phyloP scores from a whole-genome alignment of 768 basidiomycete genomes.

The Amyloporia xantha region DNA sequence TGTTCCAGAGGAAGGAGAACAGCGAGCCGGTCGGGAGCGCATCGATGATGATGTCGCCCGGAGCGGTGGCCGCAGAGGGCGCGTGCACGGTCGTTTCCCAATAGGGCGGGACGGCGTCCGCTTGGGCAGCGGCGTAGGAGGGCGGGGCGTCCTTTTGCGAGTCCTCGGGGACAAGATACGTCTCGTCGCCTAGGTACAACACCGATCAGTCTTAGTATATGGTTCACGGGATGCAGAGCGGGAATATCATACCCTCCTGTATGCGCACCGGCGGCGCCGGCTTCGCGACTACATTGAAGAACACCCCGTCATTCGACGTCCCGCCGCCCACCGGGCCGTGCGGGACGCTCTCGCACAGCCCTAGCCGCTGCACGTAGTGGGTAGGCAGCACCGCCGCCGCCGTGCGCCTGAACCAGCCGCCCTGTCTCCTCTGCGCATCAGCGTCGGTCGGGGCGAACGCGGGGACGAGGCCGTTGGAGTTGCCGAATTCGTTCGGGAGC shows the following conservation, averaged over 20 bases:
- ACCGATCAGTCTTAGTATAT: no score
- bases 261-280: conserved; percentile 52
- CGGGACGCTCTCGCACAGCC: conserved; percentile 33
- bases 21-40: conserved; percentile 75
- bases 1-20: conserved; percentile 88
- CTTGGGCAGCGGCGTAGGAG: conserved; percentile 85
- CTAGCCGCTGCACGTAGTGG: conserved; percentile 39
- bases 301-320: conserved; percentile 82
- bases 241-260: conserved; percentile 68
- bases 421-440: conserved; percentile 22
- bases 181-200: conserved; percentile 55
- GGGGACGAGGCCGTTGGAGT: conserved; percentile 68
- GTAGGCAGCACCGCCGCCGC: conserved; percentile 49
- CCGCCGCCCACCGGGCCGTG: conserved; percentile 56
- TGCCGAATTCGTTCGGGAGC: conserved; percentile 65
- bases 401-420: conserved; percentile 52
- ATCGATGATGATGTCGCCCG: conserved; percentile 86
- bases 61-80: conserved; percentile 55
- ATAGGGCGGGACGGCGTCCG: conserved; percentile 95
- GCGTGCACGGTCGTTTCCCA: conserved; percentile 98
- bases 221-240: no score
- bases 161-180: conserved; percentile 78
- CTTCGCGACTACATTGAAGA: conserved; percentile 92
- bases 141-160: conserved; percentile 80
- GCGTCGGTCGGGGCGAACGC: conserved; percentile 23